These are phyloP conservation scores for Telopea speciosissima DNA, from an alignment of 177 flowering plant species.

Conservation along the genomic window DNA sequence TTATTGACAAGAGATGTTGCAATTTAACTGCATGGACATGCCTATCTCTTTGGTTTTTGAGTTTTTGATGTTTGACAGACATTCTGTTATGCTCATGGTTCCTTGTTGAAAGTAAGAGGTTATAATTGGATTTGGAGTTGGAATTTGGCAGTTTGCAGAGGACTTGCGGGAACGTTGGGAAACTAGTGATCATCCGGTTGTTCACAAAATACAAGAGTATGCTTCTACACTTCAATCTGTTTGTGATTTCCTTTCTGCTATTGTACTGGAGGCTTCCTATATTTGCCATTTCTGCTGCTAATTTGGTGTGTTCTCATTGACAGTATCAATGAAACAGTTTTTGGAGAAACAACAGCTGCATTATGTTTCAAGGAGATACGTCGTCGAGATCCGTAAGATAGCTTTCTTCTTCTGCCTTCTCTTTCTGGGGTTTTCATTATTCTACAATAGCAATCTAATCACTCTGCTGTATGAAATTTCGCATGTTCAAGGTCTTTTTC, in stretches of 20 bases:
- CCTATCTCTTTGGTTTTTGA: not conserved
- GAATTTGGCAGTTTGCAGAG: constrained; percentile 65
- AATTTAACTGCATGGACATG: not conserved
- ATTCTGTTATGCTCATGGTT: not conserved
- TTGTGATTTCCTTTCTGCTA: not conserved
- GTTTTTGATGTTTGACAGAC: not conserved
- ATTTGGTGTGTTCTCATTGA: constrained; percentile 5
- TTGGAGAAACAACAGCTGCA: constrained; percentile 84
- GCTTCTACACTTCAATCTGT: constrained; percentile 5
- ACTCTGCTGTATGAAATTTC: constrained; percentile 4
- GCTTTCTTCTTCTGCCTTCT: not conserved
- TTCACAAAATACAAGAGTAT: constrained; percentile 97
- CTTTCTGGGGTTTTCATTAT: constrained; percentile 2
- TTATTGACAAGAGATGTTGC: not conserved
- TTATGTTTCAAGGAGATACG: constrained; percentile 76
- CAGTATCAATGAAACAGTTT: constrained; percentile 82
- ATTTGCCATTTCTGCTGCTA: constrained; percentile 2
- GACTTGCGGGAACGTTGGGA: constrained; percentile 93
- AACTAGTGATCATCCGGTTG: constrained; percentile 83
- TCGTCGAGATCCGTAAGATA: constrained; percentile 80
- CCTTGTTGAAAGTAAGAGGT: constrained; percentile 1
- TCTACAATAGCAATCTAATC: not conserved
- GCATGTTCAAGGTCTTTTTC: constrained; percentile 58
- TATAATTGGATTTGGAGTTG: not conserved
- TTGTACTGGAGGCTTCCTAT: not conserved